These are phyloP conservation scores for Apiospora pterosperma DNA, from an alignment of 2,329 filamentous ascomycete species.

Conservation along the genomic window DNA sequence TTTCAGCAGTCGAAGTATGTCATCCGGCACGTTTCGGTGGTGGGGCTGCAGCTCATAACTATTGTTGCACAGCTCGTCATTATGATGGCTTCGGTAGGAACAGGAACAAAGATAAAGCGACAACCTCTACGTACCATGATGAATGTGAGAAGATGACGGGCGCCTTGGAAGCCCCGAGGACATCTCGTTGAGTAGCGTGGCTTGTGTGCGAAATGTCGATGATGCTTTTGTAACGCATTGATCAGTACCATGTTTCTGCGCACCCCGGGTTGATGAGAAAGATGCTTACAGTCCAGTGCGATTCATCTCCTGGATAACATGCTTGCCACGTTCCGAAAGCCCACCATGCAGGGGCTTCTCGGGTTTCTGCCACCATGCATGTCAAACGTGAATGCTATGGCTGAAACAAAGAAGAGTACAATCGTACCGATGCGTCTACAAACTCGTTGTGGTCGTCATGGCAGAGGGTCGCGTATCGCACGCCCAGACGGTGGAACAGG, in stretches of 20 bases:
- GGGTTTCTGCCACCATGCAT: no score
- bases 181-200: conserved; percentile 19
- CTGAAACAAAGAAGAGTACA: no score
- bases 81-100: no score
- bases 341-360: conserved; percentile 22
- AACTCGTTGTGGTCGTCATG: conserved; percentile 26
- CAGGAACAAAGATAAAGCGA: no score
- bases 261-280: not conserved
- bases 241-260: not conserved
- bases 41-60: not conserved
- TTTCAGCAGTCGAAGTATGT: conserved; percentile 29
- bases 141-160: conserved; percentile 31
- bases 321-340: conserved; percentile 23
- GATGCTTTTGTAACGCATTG: conserved; percentile 18
- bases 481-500: conserved; percentile 28
- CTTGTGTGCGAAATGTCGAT: conserved; percentile 29
- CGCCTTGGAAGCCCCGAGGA: conserved; percentile 20
- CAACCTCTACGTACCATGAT: conserved; percentile 18
- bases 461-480: conserved; percentile 31
- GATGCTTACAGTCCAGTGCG: conserved; percentile 23
- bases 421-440: conserved; percentile 20
- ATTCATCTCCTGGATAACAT: conserved; percentile 32
- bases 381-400: no score
- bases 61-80: no score
- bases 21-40: conserved; percentile 37